Base-by-base conservation (phyloP, 176 grass and related monocot species). In the Hsuehochloa calcarea region DNA sequence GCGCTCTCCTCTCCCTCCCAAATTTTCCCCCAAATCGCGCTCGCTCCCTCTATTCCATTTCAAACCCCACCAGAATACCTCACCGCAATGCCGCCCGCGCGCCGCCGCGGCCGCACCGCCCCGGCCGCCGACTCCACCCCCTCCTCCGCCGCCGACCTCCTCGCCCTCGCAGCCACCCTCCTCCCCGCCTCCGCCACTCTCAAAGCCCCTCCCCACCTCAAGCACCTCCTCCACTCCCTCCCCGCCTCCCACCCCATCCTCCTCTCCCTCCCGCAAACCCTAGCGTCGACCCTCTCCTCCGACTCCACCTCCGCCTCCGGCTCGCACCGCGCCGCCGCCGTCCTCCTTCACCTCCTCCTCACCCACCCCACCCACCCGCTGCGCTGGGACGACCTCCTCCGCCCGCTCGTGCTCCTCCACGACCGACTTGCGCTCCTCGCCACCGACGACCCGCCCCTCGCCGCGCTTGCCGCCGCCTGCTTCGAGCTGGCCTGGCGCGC, bases 401-500 rank as follows among this genome's bases (percentile, higher is more conserved):
- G 39, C 51, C 70, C 89, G 19, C 88, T 93, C 26, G 79, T 52
- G 20, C 72, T 87, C 51, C 90, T 97, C 62, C 95, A 97, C 40
- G 92, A 88, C 82, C 74, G 85, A 80, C 89, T 98, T 19, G 75
- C 87, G 1, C 1, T 87, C 26, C 91, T 91, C 56, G 87, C 94
- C 82, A 79, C 59, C 86, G 77, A 83, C 51, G 89, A 98, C 60
- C 69, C 78, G 44, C 75, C 72, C 52, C 83, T 95, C 19, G 91
- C 94, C 3, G 89, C 85, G 25, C 93, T 92, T 41, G 89, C 94
- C 23, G 87, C 89, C 4, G 10, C 69, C 68, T 75, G 94, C 85
- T 95, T 94, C 80, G 96, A 95, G 82, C 83, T 87, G 37, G 94
- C 91, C 72, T 98, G 93, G 93, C 87, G 91, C 80, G 89, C 71